Conservation (phyloP, 2,329 filamentous ascomycete genomes). For the Fusarium mexicanum region DNA sequence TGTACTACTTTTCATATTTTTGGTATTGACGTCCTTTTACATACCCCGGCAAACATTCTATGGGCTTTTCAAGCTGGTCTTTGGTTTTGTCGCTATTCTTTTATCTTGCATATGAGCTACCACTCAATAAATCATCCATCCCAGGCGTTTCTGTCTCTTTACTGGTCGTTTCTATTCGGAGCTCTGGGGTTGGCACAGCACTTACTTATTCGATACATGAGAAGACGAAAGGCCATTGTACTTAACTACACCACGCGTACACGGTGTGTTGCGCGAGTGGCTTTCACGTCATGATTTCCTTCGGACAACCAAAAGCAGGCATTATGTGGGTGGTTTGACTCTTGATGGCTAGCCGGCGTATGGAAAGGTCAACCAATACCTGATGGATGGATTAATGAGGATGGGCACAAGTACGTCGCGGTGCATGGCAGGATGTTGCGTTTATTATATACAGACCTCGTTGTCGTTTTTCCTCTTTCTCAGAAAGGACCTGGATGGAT, state of each 20-base stretch:
- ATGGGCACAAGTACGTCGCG: not conserved
- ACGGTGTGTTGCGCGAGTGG: not conserved
- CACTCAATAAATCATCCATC: constrained; percentile 14
- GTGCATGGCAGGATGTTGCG: not conserved
- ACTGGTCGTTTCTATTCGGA: constrained; percentile 6
- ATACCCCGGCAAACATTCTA: constrained; percentile 23
- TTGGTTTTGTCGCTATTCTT: constrained; percentile 11
- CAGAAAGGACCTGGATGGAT: constrained; percentile 1
- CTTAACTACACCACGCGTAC: not conserved
- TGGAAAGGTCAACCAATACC: constrained; percentile 20
- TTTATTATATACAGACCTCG: constrained; percentile 19
- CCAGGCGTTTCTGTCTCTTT: constrained; percentile 28
- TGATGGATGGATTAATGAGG: constrained; percentile 11
- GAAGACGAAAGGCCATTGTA: not conserved
- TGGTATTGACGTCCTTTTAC: constrained; percentile 21
- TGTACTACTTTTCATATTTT: constrained; percentile 36
- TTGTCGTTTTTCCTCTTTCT: constrained; percentile 4
- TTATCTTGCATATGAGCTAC: constrained; percentile 14
- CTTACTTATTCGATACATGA: constrained; percentile 6
- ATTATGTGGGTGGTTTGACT: constrained; percentile 26
- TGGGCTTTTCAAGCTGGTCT: constrained; percentile 24
- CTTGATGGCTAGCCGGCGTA: constrained; percentile 25
- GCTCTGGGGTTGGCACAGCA: constrained; percentile 8
- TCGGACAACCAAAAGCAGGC: constrained; percentile 36
- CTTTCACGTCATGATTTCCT: constrained; percentile 3